Base-by-base conservation (phyloP, 2,329 filamentous ascomycete species). In the Penicillium decumbens region DNA sequence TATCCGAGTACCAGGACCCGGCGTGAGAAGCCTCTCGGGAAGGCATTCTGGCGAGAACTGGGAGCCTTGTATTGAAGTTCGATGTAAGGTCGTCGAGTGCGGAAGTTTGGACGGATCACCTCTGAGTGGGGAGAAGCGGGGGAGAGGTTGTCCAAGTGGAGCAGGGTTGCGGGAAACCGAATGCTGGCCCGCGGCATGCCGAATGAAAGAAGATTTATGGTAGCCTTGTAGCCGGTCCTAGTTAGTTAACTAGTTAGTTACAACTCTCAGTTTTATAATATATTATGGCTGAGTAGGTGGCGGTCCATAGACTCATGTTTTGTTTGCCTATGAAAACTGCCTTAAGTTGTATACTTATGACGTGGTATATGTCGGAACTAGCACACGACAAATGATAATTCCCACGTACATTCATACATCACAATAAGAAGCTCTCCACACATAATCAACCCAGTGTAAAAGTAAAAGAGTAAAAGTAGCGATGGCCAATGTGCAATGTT, bases 1-100 rank as follows among this genome's bases (percentile, higher is more conserved):
- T 77, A 42, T 78, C 78, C 6, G 83, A 78, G 68, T 98, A 98
- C 93, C 93, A 98, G 15, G 83, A 86, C 33, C 88, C 88, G 20
- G 92, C 90, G 68, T 97, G 93, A 48, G 78, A 82, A 18, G 89
- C 85, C 57, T 75, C 68, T 63, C 85, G 65, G 44, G 69, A 58
- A 43, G 66, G 29, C 73, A 75, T 75, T 35, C 23, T 60, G 50
- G 30, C 29, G 12, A 15, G 35, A 18, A 23, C 20, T 23, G 20
- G 20, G 4, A 20, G 7, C 30, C 20, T 41, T 46, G 28, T 23
- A 37, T 37, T 12, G 13, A 15, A 6, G 37, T 7, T 18, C 15
- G 44, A 44, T 32, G 27, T 25, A 23, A 23, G 20, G 20, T 4
- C 50, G 49, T 45, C 47, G 38, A 38, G 29, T 35, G 43, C 29